Base-by-base conservation (phyloP, 2,329 filamentous ascomycete species). In the Lachnellula occidentalis region DNA sequence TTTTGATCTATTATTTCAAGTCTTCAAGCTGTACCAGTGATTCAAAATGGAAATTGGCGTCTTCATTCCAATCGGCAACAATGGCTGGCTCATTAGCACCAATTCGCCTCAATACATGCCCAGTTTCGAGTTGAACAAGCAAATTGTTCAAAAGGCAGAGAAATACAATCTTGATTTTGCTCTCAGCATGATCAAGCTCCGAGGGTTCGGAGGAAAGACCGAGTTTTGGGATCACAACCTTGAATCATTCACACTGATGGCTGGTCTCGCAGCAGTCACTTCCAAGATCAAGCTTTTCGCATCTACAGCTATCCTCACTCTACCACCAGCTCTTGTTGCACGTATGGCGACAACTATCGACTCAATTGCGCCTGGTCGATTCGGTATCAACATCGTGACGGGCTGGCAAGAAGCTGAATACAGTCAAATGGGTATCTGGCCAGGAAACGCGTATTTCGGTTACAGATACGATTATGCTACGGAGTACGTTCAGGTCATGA, bases 221-320 rank as follows among this genome's bases (percentile, higher is more conserved):
- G 66, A 69, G 51, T 67, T 67, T 61, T 70, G 68, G 68, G 67
- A 70, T 50, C 64, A 69, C 55, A 68, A 68, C 48, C 62, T 69
- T 24, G 68, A 70, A 55, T 67, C 66, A 9, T 69, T 70, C 51
- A 69, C 67, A 21, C 61, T 69, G 9, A 69, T 69, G 66, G 66
- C 66, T 9, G 68, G 66, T 36, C 58, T 69, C 5, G 67, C 66
- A 8, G 68, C 68, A 36, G 66, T 68, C 39, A 70, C 66, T n/a
- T 57, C 64, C 2, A 68, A 68, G 51, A 67, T 70, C 51, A 68
- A 67, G 55, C 61, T 70, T 15, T 69, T 65, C 51, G 68, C 68
- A 12, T 67, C 64, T 3, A 60, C 65, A 2, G 68, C 67, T 3
- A 66, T 69, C 36, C 61, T 70, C 17, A 66, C 65, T 12, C 53